Evolutionary conservation across 2,329 filamentous ascomycete species (phyloP).

Genomic region (Verticillium longisporum): DNA sequence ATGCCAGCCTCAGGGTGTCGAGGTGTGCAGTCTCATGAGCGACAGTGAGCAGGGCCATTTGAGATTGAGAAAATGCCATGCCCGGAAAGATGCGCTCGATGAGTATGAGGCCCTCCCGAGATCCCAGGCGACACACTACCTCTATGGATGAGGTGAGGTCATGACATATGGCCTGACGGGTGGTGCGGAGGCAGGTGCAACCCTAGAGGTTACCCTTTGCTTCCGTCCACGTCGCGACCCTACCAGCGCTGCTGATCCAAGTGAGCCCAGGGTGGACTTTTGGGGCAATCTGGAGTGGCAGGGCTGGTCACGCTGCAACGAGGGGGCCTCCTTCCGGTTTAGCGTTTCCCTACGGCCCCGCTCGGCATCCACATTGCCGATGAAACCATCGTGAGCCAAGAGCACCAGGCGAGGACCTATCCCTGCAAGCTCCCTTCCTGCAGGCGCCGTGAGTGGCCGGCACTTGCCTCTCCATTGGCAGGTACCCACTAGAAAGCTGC

Average conservation of each 20-base stretch:
- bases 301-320: not conserved
- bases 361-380: not conserved
- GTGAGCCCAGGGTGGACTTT: not conserved
- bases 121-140: not conserved
- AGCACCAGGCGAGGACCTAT: not conserved
- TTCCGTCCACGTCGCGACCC: not conserved
- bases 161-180: not conserved
- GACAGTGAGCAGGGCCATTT: too few relatives aligned
- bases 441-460: not conserved
- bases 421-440: not conserved
- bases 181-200: not conserved
- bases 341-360: not conserved
- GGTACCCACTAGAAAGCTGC: not conserved
- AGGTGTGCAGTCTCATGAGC: too few relatives aligned
- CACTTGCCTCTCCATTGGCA: not conserved
- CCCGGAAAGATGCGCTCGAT: too few relatives aligned
- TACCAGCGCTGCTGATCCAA: not conserved
- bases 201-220: not conserved
- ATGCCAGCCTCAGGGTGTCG: not conserved
- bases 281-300: not conserved
- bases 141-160: not conserved
- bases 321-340: not conserved
- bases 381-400: not conserved
- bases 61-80: too few relatives aligned
- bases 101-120: not conserved